Conservation (phyloP, 495 filamentous ascomycete species). For the Penicillium robsamsonii region DNA sequence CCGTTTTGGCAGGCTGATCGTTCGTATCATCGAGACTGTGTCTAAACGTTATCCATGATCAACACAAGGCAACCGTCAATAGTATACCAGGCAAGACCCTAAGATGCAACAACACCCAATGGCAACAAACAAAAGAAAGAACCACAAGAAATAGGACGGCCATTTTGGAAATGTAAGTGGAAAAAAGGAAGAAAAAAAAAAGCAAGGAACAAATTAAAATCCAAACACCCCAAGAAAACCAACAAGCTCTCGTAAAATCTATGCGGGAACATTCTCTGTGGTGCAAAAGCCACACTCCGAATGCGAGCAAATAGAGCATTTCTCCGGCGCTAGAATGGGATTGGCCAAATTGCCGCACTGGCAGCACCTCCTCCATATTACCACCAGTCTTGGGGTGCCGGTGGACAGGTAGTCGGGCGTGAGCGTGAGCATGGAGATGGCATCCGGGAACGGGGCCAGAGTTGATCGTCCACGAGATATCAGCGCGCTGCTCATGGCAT, state of each 20-base stretch:
- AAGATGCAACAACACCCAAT: not conserved
- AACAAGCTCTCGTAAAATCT: not conserved
- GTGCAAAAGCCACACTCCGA: not conserved
- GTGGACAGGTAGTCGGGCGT: not conserved
- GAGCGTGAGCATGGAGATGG: not conserved
- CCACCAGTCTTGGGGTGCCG: not conserved
- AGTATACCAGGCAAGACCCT: not conserved
- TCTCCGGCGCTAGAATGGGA: constrained; percentile 2
- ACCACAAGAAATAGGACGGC: not conserved
- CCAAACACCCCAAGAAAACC: not conserved
- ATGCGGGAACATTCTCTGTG: not conserved
- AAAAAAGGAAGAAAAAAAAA: not conserved
- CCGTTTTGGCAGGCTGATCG: too few relatives aligned
- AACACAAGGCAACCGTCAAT: not conserved
- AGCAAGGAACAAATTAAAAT: not conserved
- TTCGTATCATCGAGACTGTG: not conserved
- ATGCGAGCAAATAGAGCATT: constrained; percentile 8
- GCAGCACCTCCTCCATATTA: constrained; percentile 9
- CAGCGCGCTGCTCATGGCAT: not conserved
- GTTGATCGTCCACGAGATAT: not conserved
- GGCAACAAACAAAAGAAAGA: not conserved
- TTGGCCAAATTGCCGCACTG: constrained; percentile 1
- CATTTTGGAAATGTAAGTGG: not conserved
- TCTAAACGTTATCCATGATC: not conserved
- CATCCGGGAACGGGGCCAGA: not conserved